Evolutionary conservation across 1,284 basidiomycete genomes (phyloP).

Genomic region (Sanghuangporus baumii): DNA sequence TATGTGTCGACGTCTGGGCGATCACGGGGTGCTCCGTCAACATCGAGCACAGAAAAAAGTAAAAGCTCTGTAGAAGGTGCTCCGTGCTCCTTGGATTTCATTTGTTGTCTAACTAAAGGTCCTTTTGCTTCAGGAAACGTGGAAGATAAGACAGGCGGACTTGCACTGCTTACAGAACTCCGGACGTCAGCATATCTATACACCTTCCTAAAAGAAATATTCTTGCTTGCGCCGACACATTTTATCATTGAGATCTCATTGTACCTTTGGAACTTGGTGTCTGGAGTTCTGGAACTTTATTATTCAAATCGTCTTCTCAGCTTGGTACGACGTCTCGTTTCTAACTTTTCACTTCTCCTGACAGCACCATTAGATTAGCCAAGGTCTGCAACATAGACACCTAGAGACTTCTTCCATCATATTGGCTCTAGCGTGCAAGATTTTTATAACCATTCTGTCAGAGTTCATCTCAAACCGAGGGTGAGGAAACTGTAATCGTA

Average conservation of each 20-base stretch:
- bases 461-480: neutral
- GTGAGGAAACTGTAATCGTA: neutral
- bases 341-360: neutral
- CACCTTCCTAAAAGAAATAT: conserved; percentile 2
- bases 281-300: neutral
- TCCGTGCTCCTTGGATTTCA: too few species aligned
- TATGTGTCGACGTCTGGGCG: neutral
- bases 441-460: neutral
- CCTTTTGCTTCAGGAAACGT: neutral
- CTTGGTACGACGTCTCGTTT: neutral
- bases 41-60: neutral
- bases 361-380: neutral
- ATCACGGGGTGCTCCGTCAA: neutral
- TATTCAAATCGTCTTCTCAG: neutral
- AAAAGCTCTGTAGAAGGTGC: neutral
- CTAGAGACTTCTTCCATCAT: neutral
- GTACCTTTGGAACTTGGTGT: neutral
- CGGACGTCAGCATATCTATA: neutral
- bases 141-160: neutral
- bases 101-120: neutral
- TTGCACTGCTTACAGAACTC: neutral
- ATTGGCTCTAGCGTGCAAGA: neutral
- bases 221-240: neutral
- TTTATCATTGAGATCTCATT: neutral
- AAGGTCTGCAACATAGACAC: neutral